Evolutionary conservation across 306 rosid genomes (phyloP), one percentile per base, ranked within the genome.

Genomic region (Inga laurina): DNA sequence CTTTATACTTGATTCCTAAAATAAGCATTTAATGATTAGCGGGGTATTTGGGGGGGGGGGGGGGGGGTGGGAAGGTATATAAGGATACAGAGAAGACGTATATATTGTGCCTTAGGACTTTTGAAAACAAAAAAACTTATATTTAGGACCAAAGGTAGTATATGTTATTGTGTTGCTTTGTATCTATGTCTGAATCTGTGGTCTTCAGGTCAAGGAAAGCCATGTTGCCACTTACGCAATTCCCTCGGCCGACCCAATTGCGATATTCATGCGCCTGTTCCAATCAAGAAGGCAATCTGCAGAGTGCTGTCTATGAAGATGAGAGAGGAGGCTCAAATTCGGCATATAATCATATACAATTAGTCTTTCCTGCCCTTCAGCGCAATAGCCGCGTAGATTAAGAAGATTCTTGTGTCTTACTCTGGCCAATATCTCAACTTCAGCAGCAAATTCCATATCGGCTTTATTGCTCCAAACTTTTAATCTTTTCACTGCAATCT

Each of bases 401-500:
- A 96, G 94, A 87, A 96, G 92, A 85, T 96, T 96, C 93, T 94
- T 94, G 92, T 96, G 99, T 43, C 91, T 89, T 51, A 96, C 98
- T 92, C 99, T 91, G 13, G 97, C 98, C 80, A 96, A 87, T 78
- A 96, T 92, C 92, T 96, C 99, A 80, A 94, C 98, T 88, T 96
- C 99, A 48, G 90, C 97, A 67, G 98, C 87, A 81, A 96, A 96
- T 80, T 96, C 99, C 95, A 92, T 84, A 70, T 96, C 99, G 14
- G 97, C 99, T 87, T 88, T 94, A 91, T 85, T 88, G 90, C 98
- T 96, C 99, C 99, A 94, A 74, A 85, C 97, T 85, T 94, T 94
- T 87, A 96, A 90, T 84, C 99, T 92, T 86, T 94, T 96, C 74
- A 94, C 99, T 43, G 98, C 99, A 87, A 96, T 92, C 99, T 96